A percentile compares a stretch with the other conserved stretches of the same genome.
phyloP scores from a whole-genome alignment of 1,284 basidiomycete genomes.

The Stereum hirsutum region DNA sequence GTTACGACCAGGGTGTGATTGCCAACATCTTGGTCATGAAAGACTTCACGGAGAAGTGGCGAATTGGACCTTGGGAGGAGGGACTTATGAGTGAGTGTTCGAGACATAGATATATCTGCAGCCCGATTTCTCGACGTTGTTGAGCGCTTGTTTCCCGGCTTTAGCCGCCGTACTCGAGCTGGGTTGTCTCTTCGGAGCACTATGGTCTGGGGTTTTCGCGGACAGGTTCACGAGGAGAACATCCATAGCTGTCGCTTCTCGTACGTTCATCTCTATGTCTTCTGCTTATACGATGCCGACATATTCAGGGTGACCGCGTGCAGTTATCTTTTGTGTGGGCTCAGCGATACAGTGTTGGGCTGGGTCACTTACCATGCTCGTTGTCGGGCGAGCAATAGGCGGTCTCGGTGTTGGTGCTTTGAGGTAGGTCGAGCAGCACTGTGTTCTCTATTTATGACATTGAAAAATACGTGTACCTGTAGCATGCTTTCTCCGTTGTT shows the following conservation, averaged over 20 bases:
- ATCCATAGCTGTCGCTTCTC: conserved; percentile 59
- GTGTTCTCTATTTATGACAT: neutral
- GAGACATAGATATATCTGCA: neutral
- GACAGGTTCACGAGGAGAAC: conserved; percentile 58
- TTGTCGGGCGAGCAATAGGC: conserved; percentile 62
- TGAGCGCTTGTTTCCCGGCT: too few relatives aligned
- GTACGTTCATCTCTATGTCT: conserved; percentile 28
- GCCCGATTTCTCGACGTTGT: neutral
- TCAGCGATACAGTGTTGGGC: conserved; percentile 62
- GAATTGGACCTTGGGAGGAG: conserved; percentile 60
- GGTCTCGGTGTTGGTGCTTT: conserved; percentile 75
- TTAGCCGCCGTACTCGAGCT: conserved; percentile 73
- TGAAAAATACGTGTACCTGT: neutral
- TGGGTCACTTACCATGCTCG: conserved; percentile 43
- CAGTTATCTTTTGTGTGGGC: conserved; percentile 66
- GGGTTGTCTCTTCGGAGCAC: conserved; percentile 63
- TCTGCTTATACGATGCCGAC: neutral
- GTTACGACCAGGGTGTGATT: conserved; percentile 46
- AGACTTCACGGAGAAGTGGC: conserved; percentile 58
- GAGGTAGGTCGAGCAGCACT: conserved; percentile 30
- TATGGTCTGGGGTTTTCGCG: conserved; percentile 56
- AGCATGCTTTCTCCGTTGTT: conserved; percentile 76
- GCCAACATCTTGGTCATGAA: conserved; percentile 80
- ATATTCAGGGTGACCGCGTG: neutral
- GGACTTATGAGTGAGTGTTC: conserved; percentile 60